phyloP scores from a whole-genome alignment of 129 eudicot species.

The Artemisia tridentata region DNA sequence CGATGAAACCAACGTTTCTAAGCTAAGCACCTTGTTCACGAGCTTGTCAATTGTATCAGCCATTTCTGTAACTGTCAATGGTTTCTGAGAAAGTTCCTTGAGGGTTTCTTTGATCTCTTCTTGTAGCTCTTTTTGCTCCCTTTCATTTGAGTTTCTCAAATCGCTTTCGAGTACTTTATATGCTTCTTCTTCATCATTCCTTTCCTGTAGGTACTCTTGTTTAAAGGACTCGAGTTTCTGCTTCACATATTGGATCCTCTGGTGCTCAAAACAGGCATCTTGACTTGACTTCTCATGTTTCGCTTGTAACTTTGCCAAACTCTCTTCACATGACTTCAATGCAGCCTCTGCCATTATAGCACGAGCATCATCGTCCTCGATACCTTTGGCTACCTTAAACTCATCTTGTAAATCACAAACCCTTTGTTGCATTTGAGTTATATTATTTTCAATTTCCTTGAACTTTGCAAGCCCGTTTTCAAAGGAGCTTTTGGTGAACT shows the following conservation, averaged over 20 bases:
- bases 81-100: constrained; percentile 27
- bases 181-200: constrained; percentile 4
- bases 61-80: constrained; percentile 66
- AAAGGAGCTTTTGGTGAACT: constrained; percentile 80
- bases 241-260: constrained; percentile 47
- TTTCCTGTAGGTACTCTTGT: constrained; percentile 28
- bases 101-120: constrained; percentile 30
- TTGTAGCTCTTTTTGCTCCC: constrained; percentile 6
- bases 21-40: constrained; percentile 61
- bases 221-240: constrained; percentile 45
- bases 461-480: constrained; percentile 70
- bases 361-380: constrained; percentile 89
- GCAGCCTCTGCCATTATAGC: constrained; percentile 86
- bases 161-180: not conserved
- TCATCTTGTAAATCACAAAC: constrained; percentile 72
- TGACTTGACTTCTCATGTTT: constrained; percentile 51
- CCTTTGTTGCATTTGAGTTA: constrained; percentile 56
- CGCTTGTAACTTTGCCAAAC: constrained; percentile 58
- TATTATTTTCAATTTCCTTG: constrained; percentile 58
- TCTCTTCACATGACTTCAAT: constrained; percentile 70
- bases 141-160: not conserved
- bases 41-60: constrained; percentile 86
- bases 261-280: constrained; percentile 50
- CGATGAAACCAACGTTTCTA: constrained; percentile 66
- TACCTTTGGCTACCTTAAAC: constrained; percentile 45